Evolutionary conservation across 1,284 basidiomycete species (phyloP), one percentile per base, ranked within the genome.

Genomic region (Trichosporon sp.): DNA sequence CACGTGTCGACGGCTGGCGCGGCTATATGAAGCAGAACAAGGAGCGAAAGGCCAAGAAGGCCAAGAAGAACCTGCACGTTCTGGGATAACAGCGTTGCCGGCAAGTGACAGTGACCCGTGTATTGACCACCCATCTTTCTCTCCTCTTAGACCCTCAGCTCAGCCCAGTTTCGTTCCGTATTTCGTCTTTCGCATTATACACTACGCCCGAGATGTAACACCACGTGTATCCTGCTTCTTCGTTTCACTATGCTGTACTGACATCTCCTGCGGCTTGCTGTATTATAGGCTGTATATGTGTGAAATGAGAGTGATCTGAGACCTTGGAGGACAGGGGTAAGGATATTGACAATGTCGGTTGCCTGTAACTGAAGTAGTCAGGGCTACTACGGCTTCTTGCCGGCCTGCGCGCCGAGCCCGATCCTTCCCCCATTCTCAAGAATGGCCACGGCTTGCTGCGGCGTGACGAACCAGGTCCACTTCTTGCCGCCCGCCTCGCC

Each of bases 391-490:
- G 23, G 36, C 57, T 63, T 66, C 14, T 33, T 54, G 10, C 60
- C 62, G 0, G 29, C 16, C 11, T 31, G 7, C 3, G 59, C 21
- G 3, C 73, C 71, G 19, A 89, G 78, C 8, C 83, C 78, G 40
- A 91, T 82, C 32, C 71, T 77, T 1, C 81, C 79, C 0, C 84
- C 87, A 25, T 80, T 78, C 66, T 87, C 83, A 36, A 92, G 76
- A 27, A 90, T 86, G n/a, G 76, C 78, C 31, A 86, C 82, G 0
- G 85, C 83, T 75, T 92, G 91, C 2, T 80, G 79, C 10, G 85
- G 83, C 63, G 88, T 86, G 7, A 84, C 85, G 76, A 92, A 93
- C 90, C 90, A 93, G 60, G 86, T 85, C 70, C 87, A 84, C 0
- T 89, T 89, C 75, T 93, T 93, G 25, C 59, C 80, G 79, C 10